Evolutionary conservation across 2,329 filamentous ascomycete genomes (phyloP).

Genomic region (Neopestalotiopsis rosae): DNA sequence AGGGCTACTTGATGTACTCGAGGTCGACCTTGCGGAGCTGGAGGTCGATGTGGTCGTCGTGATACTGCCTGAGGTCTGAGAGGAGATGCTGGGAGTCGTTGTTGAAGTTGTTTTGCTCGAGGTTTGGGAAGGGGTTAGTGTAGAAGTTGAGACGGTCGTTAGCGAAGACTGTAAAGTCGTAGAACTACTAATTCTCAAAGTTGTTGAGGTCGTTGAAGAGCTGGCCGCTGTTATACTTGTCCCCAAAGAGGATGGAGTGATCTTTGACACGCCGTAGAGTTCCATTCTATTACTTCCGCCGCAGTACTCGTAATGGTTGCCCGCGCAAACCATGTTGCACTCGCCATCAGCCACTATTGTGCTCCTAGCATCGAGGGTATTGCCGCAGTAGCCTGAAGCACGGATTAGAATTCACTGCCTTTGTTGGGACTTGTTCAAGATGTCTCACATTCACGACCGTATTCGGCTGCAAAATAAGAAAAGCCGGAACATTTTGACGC

Average conservation of each 20-base stretch:
- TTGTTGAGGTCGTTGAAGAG: constrained; percentile 20
- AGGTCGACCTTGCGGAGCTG: background rate
- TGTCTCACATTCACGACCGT: constrained; percentile 39
- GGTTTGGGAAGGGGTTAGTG: background rate
- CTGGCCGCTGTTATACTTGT: constrained; percentile 37
- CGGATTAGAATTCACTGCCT: too few relatives aligned
- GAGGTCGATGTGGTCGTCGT: background rate
- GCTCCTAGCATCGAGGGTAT: constrained; percentile 41
- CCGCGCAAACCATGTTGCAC: constrained; percentile 46
- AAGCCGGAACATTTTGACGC: constrained; percentile 41
- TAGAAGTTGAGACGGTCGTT: background rate
- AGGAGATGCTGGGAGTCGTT: constrained; percentile 16
- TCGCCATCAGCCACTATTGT: constrained; percentile 33
- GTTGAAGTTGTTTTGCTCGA: background rate
- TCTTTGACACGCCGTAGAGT: background rate
- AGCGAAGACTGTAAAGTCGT: constrained; percentile 4
- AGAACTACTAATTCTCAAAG: constrained; percentile 15
- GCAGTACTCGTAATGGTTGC: constrained; percentile 34
- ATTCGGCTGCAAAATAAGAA: constrained; percentile 44
- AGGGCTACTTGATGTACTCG: background rate
- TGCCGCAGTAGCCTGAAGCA: constrained; percentile 22
- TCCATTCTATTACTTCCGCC: constrained; percentile 34
- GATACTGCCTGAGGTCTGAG: background rate
- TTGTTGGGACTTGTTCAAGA: background rate
- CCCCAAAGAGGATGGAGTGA: background rate